Evolutionary conservation across 805 yeast genomes (phyloP).

Genomic region (Cyberlindnera misumaiensis): DNA sequence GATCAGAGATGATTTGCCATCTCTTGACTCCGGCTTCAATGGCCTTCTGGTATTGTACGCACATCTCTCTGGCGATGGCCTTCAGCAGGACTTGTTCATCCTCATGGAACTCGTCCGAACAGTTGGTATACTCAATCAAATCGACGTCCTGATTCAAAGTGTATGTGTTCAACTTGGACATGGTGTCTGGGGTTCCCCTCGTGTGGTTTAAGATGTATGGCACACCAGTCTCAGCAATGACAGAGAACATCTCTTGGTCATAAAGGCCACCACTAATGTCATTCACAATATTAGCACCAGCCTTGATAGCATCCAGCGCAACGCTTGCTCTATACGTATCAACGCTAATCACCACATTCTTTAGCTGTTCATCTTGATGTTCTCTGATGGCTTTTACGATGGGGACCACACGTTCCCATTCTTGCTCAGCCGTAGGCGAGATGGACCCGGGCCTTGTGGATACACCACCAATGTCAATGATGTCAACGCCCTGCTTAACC

Average conservation of each 20-base stretch:
- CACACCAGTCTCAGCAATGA: slow-evolving; percentile 62
- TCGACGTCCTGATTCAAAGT: slow-evolving; percentile 31
- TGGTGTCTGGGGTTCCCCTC: slow-evolving; percentile 73
- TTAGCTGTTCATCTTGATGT: slow-evolving; percentile 28
- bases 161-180: slow-evolving; percentile 57
- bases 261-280: slow-evolving; percentile 79
- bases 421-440: slow-evolving; percentile 59
- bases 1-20: slow-evolving; percentile 92
- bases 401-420: slow-evolving; percentile 63
- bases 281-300: slow-evolving; percentile 88
- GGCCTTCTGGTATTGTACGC: slow-evolving; percentile 49
- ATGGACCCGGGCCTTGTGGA: slow-evolving; percentile 84
- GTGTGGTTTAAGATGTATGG: slow-evolving; percentile 82
- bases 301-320: slow-evolving; percentile 57
- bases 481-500: slow-evolving; percentile 56
- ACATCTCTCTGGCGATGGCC: slow-evolving; percentile 61
- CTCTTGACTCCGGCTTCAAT: slow-evolving; percentile 57
- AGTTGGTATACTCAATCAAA: slow-evolving; percentile 29
- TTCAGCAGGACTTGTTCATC: slow-evolving; percentile 36
- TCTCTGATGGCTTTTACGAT: slow-evolving; percentile 55
- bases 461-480: slow-evolving; percentile 90
- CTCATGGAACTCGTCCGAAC: slow-evolving; percentile 16
- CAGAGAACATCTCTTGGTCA: slow-evolving; percentile 59
- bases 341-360: slow-evolving; percentile 56
- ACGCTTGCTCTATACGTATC: slow-evolving; percentile 81